Conservation (phyloP, 108 stramenopile species). For the Nannochloropsis gaditana region DNA sequence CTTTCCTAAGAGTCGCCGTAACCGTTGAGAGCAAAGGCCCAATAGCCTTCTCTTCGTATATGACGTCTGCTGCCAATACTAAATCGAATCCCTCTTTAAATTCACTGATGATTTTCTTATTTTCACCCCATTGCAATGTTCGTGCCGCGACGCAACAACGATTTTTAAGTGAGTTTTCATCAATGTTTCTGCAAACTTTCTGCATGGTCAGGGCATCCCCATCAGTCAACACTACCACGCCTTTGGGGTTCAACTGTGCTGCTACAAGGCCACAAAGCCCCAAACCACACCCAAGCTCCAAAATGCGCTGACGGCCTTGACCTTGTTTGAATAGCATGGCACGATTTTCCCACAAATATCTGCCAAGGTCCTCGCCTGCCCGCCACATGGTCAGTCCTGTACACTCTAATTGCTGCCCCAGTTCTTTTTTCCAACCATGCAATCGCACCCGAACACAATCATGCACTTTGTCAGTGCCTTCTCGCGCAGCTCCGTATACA, state of each 20-base stretch:
- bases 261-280: constrained; percentile 4
- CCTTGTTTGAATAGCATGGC: not conserved
- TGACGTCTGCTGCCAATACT: not conserved
- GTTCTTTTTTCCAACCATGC: not conserved
- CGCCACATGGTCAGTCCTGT: constrained; percentile 11
- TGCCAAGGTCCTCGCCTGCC: not conserved
- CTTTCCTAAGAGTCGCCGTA: not conserved
- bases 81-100: not conserved
- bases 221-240: not conserved
- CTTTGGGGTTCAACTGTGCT: not conserved
- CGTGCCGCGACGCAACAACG: not conserved
- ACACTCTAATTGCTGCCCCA: constrained; percentile 6
- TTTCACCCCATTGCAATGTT: not conserved
- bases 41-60: not conserved
- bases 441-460: not conserved
- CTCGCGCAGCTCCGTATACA: not conserved
- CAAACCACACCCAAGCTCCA: constrained; percentile 1
- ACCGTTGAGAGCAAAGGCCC: not conserved
- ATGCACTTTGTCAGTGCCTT: not conserved
- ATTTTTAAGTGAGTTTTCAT: not conserved
- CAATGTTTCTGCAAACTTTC: not conserved
- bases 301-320: not conserved
- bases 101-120: not conserved
- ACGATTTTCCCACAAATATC: constrained; percentile 12
- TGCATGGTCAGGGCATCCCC: not conserved